Evolutionary conservation across 2,329 filamentous ascomycete genomes (phyloP), one percentile per base, ranked within the genome.

Genomic region (Lachnellula hyalina): DNA sequence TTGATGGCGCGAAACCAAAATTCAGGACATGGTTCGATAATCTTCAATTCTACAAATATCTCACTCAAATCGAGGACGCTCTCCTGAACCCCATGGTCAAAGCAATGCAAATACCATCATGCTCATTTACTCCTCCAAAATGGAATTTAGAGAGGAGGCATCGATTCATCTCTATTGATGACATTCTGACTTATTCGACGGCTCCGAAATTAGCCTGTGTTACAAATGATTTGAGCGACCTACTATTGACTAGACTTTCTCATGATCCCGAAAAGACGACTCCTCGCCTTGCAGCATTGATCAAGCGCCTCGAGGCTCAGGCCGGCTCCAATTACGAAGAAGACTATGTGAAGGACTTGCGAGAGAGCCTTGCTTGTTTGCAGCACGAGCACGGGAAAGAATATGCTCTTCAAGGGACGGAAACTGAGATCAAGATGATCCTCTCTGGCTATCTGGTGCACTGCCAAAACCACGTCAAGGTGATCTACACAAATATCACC

Each of bases 21-120:
- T 58, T 55, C 35, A 50, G 55, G 28, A 36, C 25, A 15, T 55
- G 52, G 49, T 58, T 50, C 14, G 52, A 50, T 12, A 58, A 58
- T 36, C 36, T 40, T 49, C 38, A 7, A 15, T 55, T 55, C 21
- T 28, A 17, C 14, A 14, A 53, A 21, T 58, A 58, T 19, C 50
- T 58, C 5, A 41, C 28, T 19, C 14, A 36, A 6, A 53, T 58
- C 21, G n/a, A 41, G 12, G 19, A 51, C 5, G 19, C 40, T 9
- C 50, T 56, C 23, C 15, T n/a, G 6, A 8, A 15, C 8, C 36
- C 40, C 5, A 28, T 25, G 15, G 40, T 51, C 21, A 28, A 32
- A 4, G 8, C 15, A 46, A 28, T 56, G 14, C 5, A 14, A n/a
- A 28, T 12, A 2, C 48, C 28, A 28, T n/a, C 47, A 23, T 50